A percentile compares a stretch with the other conserved stretches of the same genome.
Conservation (phyloP, 805 yeast genomes). For the Ogataea kodamae region DNA sequence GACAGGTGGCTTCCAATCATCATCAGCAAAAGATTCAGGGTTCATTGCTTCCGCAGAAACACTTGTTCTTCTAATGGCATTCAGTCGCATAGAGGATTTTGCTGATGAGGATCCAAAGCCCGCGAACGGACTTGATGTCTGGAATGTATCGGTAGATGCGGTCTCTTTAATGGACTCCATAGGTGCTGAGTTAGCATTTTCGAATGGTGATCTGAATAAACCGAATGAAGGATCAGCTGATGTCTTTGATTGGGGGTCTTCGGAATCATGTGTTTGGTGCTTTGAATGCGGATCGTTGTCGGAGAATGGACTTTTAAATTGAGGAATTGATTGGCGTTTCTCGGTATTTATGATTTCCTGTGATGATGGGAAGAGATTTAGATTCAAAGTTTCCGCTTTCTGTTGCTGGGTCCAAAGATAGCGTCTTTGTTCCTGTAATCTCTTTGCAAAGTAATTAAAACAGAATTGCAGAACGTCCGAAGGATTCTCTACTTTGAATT, state of each 20-base stretch:
- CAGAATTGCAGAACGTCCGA: constrained; percentile 70
- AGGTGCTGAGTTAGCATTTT: constrained; percentile 23
- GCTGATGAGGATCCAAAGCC: constrained; percentile 27
- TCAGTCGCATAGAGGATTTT: constrained; percentile 54
- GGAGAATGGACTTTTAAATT: constrained; percentile 59
- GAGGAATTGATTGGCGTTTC: constrained; percentile 30
- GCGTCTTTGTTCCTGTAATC: constrained; percentile 57
- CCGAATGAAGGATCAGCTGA: constrained; percentile 6
- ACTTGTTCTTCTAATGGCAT: constrained; percentile 81
- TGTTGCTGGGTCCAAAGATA: constrained; percentile 49
- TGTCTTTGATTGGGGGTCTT: constrained; percentile 18
- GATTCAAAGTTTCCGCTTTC: constrained; percentile 48
- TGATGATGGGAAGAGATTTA: constrained; percentile 31
- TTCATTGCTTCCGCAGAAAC: constrained; percentile 87
- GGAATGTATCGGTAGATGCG: constrained; percentile 2
- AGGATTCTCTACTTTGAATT: constrained; percentile 54
- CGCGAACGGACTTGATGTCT: constrained; percentile 5
- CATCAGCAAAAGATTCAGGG: constrained; percentile 64
- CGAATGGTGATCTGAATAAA: constrained; percentile 17
- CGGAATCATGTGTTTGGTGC: constrained; percentile 33
- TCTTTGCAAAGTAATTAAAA: constrained; percentile 63
- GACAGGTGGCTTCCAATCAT: constrained; percentile 71
- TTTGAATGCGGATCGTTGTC: constrained; percentile 61
- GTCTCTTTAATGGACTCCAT: no score
- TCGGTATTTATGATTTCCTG: constrained; percentile 19